Evolutionary conservation across 2,329 filamentous ascomycete species (phyloP), one percentile per base, ranked within the genome.

Genomic region (Calonectria pseudoreteaudii): DNA sequence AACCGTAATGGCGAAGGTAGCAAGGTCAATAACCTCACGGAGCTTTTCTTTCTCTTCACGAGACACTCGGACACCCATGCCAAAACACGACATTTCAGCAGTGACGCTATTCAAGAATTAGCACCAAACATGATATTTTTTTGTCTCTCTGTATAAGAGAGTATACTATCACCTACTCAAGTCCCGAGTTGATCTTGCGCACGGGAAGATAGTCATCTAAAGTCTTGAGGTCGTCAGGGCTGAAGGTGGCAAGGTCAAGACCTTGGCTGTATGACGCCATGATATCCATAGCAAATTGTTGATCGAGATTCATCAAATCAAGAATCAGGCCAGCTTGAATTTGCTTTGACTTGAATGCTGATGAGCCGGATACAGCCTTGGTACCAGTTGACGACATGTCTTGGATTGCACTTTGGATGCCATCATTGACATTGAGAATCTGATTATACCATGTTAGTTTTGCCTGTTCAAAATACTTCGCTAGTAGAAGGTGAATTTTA

Each of bases 61-160:
- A 16, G 56, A 62, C 18, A 62, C 56, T 26, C 56, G 23, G 23
- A 62, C 34, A 16, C 36, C 56, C 56, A 62, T 62, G 2, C 56
- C 56, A 16, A 62, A 62, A 30, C 56, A 62, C 14, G 56, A 62
- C 56, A 62, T 62, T 41, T 62, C 56, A 20, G 56, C 56, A 30
- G 56, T 62, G 4, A 62, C 56, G 10, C 56, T 62, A 20, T 41
- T 38, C 8, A 41, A n/a, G 8, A 6, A 18, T 62, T 41, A 62
- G 34, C 6, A 18, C n/a, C 56, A 23, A 38, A 4, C n/a, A 60
- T 34, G n/a, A 60, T 20, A 60, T 2, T 38, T 26, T 41, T 26
- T 6, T 23, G 34, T 20, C 8, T 20, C 14, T 28, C 34, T 13
- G 9, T 41, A 13, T 41, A 4, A 5, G 13, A 13, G 8, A 11